Base-by-base conservation (phyloP, 768 basidiomycete species). In the Mycena polygramma region DNA sequence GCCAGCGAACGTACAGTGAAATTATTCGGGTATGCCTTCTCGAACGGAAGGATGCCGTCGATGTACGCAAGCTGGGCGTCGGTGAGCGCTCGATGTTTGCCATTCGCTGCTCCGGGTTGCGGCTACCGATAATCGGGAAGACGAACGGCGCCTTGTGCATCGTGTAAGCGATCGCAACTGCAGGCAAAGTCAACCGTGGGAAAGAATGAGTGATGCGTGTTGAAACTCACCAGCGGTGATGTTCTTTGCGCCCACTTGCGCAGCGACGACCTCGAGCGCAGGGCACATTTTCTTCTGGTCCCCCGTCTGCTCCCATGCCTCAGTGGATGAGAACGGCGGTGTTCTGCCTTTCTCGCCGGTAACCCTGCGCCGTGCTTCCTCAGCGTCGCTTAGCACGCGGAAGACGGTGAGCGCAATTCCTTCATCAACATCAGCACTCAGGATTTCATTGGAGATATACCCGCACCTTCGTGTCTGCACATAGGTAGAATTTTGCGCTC, bases 401-500 rank as follows among this genome's bases (percentile, higher is more conserved):
- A 80, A 85, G 0, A 81, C 82, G 10, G 83, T 82, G 13, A 84
- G 70, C 2, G 81, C 82, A 62, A 83, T 69, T 17, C 79, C 75
- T 74, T 22, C 11, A 57, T 26, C n/a, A 17, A 14, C 0, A 7
- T 46, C 7, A 19, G 45, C 17, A 17, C 19, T 41, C 2, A 15
- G 11, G 9, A 41, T 11, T 41, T 41, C 9, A 4, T 1, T 7
- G 10, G 41, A 37, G 17, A 19, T 20, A 39, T 11, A 46, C n/a
- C 14, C 7, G 24, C 19, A 45, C 57, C 57, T 45, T 59, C 35
- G 24, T 63, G 58, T 48, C 45, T 46, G 45, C 77, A 78, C 81
- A 73, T 82, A 30, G 81, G 81, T 58, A 87, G 78, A 68, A 87
- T 82, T 9, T 86, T 85, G 13, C 85, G 79, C 72, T 87, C 86